Conservation (phyloP, 2,329 filamentous ascomycete species). For the Septoria linicola region DNA sequence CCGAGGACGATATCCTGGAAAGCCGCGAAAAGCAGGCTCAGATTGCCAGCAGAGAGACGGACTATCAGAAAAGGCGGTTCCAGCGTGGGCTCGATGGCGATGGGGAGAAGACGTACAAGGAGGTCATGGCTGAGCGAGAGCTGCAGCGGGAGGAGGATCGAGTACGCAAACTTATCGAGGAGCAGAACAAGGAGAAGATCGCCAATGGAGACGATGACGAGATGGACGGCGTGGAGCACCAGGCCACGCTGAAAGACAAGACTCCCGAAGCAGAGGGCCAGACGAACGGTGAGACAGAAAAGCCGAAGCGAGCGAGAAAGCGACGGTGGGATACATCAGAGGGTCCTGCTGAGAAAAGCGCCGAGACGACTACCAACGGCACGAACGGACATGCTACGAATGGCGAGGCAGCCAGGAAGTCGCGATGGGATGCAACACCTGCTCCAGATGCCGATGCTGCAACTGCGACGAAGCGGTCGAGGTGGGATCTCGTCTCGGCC, state of each 20-base stretch:
- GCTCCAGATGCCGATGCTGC: conserved; percentile 54
- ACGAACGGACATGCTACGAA: conserved; percentile 25
- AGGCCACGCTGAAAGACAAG: conserved; percentile 68
- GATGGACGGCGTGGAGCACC: conserved; percentile 60
- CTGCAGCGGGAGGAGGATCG: conserved; percentile 91
- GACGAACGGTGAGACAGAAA: conserved; percentile 61
- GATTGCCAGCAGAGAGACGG: conserved; percentile 89
- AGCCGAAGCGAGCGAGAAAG: conserved; percentile 73
- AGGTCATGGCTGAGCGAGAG: conserved; percentile 87
- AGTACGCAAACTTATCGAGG: conserved; percentile 74
- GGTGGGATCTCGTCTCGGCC: conserved; percentile 87
- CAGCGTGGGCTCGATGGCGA: conserved; percentile 76
- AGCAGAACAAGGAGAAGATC: conserved; percentile 65
- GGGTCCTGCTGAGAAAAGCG: conserved; percentile 36
- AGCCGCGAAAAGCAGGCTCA: conserved; percentile 85
- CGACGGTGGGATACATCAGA: conserved; percentile 83
- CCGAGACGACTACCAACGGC: conserved; percentile 17
- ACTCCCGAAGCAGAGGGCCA: conserved; percentile 27
- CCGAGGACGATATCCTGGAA: conserved; percentile 86
- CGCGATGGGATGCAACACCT: conserved; percentile 81
- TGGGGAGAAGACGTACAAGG: conserved; percentile 75
- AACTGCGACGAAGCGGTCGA: conserved; percentile 70
- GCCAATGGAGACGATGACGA: conserved; percentile 70
- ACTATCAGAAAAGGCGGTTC: conserved; percentile 95
- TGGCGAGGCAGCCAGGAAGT: conserved; percentile 59